These are phyloP conservation scores for Dianthus caryophyllus DNA, from an alignment of 148 eudicot genomes.

Conservation along the genomic window DNA sequence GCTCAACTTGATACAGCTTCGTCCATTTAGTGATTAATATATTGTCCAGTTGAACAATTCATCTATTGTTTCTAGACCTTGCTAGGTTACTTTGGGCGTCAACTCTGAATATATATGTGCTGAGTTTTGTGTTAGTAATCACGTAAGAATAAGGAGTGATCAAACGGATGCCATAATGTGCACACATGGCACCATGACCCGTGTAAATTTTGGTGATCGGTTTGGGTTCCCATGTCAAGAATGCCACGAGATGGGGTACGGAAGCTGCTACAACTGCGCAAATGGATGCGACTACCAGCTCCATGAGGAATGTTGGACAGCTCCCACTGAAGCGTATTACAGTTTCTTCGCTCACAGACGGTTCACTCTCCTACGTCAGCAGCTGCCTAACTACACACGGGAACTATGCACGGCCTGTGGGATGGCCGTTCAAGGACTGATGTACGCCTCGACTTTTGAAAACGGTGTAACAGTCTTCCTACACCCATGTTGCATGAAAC, in stretches of 20 bases:
- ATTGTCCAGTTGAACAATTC: slow-evolving; percentile 35
- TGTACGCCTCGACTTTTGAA: neutral
- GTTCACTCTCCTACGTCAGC: neutral
- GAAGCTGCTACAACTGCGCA: slow-evolving; percentile 7
- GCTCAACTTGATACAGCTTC: slow-evolving; percentile 19
- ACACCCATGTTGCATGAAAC: slow-evolving; percentile 15
- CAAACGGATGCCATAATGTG: neutral
- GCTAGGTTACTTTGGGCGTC: neutral
- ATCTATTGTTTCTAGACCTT: neutral
- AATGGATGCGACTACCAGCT: neutral
- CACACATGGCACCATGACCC: neutral
- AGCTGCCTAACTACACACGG: neutral
- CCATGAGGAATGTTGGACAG: slow-evolving; percentile 2
- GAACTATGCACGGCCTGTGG: slow-evolving; percentile 1
- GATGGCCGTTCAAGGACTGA: neutral
- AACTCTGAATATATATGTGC: no score
- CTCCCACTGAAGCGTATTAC: neutral
- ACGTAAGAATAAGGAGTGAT: no score
- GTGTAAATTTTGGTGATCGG: neutral
- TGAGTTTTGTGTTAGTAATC: no score
- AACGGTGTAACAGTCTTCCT: neutral
- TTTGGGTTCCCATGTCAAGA: slow-evolving; percentile 8
- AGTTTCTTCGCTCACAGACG: neutral
- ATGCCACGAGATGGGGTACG: slow-evolving; percentile 12
- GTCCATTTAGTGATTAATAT: slow-evolving; percentile 6